Percentiles rank a stretch among this genome's conserved stretches.
Conservation (phyloP, 2,329 filamentous ascomycete genomes). For the Sordariomycetes sp. region DNA sequence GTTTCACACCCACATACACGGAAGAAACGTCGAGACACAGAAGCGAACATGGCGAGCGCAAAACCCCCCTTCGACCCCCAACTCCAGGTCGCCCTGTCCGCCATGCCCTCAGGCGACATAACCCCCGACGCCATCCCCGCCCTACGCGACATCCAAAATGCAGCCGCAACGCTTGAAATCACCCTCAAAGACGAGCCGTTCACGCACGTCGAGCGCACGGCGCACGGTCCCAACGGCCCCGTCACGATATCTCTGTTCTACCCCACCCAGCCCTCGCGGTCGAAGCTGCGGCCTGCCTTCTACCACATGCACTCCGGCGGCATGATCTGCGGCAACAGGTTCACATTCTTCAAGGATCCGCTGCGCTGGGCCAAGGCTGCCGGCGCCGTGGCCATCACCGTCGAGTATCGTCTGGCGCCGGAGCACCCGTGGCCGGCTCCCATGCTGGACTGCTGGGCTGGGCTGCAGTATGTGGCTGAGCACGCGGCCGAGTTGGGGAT, state of each 20-base stretch:
- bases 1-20: background rate
- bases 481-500: constrained; percentile 28
- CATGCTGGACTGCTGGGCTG: constrained; percentile 16
- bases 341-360: constrained; percentile 10
- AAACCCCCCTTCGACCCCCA: constrained; percentile 12
- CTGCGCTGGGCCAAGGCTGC: constrained; percentile 9
- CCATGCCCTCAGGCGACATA: constrained; percentile 8
- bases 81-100: constrained; percentile 9
- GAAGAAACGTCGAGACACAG: background rate
- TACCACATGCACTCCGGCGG: constrained; percentile 14
- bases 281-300: constrained; percentile 10
- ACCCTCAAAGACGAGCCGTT: constrained; percentile 9
- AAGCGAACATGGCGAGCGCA: constrained; percentile 4
- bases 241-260: constrained; percentile 12
- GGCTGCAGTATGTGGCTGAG: constrained; percentile 23
- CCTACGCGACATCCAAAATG: constrained; percentile 7
- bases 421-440: constrained; percentile 12
- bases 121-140: constrained; percentile 8
- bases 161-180: constrained; percentile 7
- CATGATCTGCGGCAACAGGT: constrained; percentile 12
- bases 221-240: constrained; percentile 9
- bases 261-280: constrained; percentile 5
- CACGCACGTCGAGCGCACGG: constrained; percentile 11
- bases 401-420: constrained; percentile 16
- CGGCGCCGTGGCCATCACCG: constrained; percentile 12